Conservation (phyloP, 805 yeast species). For the Saturnispora bothae region DNA sequence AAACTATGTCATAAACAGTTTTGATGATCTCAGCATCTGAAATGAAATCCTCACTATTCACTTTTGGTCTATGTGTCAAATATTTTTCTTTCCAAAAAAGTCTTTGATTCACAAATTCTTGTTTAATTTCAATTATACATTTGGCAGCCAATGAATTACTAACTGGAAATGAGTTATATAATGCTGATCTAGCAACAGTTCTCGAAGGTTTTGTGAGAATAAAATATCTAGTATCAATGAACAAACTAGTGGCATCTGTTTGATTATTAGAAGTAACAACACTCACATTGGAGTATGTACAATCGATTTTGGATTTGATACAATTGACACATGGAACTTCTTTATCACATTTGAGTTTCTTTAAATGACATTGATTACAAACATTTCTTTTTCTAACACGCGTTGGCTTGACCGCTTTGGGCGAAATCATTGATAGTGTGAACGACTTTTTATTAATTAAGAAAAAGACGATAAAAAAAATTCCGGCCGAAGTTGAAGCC, state of each 20-base stretch:
- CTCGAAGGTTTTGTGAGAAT: neutral
- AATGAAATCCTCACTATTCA: neutral
- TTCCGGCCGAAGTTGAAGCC: no score
- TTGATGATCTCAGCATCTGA: neutral
- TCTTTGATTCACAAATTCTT: neutral
- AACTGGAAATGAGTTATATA: neutral
- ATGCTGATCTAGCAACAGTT: neutral
- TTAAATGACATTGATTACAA: conserved; percentile 22
- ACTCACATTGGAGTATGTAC: neutral
- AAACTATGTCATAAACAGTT: conserved; percentile 3
- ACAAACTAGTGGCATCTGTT: no score
- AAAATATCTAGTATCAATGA: neutral
- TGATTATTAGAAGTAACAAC: neutral
- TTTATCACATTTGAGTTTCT: conserved; percentile 25
- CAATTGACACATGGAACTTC: conserved; percentile 24
- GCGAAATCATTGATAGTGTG: no score
- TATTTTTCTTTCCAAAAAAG: neutral
- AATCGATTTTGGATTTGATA: neutral
- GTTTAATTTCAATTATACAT: neutral
- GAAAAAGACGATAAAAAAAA: no score
- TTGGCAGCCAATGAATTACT: neutral
- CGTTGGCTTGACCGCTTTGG: no score
- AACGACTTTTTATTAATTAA: no score
- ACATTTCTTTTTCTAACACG: conserved; percentile 13
- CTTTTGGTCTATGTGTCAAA: neutral